These are phyloP conservation scores for Fusarium brachygibbosum DNA, from an alignment of 2,329 filamentous ascomycete genomes.

Conservation along the genomic window DNA sequence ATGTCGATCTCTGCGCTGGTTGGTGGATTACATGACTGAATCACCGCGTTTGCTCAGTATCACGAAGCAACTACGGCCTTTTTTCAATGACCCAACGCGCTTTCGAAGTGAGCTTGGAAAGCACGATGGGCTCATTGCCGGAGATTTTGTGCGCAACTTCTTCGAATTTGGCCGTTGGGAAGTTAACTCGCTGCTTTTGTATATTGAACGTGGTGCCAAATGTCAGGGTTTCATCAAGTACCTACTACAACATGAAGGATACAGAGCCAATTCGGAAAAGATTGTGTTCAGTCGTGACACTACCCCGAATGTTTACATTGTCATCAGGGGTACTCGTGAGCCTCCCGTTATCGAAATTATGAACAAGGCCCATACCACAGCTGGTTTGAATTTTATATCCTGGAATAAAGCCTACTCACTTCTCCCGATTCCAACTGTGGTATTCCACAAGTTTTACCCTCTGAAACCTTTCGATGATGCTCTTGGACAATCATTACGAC, in stretches of 20 bases:
- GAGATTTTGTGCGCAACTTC: background rate
- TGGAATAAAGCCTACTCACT: constrained; percentile 17
- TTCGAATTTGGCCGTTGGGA: background rate
- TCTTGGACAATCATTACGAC: background rate
- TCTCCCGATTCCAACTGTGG: background rate
- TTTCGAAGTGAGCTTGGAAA: constrained; percentile 1
- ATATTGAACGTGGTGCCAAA: background rate
- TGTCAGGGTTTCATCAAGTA: background rate
- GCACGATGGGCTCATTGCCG: background rate
- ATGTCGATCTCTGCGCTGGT: constrained; percentile 3
- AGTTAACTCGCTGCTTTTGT: background rate
- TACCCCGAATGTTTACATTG: background rate
- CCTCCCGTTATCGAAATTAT: background rate
- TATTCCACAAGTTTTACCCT: background rate
- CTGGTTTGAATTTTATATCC: background rate
- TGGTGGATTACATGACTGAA: background rate
- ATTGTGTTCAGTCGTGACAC: background rate
- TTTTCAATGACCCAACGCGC: background rate
- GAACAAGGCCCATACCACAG: background rate
- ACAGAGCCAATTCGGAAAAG: background rate
- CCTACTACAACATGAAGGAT: background rate
- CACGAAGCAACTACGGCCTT: background rate
- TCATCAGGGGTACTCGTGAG: background rate
- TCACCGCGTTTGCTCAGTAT: constrained; percentile 7
- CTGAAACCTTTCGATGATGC: background rate